Base-by-base conservation (phyloP, 2,329 filamentous ascomycete genomes). In the Aspergillus texensis region DNA sequence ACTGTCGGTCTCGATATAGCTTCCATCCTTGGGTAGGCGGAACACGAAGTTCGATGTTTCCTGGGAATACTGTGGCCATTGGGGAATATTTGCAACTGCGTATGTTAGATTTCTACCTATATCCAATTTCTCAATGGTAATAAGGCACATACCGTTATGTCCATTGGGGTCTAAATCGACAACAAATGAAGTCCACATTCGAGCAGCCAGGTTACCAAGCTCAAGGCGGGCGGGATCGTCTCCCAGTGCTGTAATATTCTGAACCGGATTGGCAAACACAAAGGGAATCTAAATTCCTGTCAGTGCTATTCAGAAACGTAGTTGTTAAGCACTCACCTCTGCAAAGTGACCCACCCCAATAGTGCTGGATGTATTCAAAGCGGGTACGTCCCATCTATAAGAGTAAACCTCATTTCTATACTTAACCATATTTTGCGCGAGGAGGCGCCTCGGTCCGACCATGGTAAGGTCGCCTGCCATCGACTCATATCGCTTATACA, bases 111-210 rank as follows among this genome's bases (percentile, higher is more conserved):
- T 14, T 3, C n/a, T 36, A 19, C 12, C 14, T 19, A 53, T 36
- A 19, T 12, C 10, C 19, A 53, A 21, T 19, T 2, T 36, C 1
- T 14, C 9, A 41, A 24, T 19, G 2, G 9, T 43, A 30, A 3
- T 14, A n/a, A 3, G 12, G 52, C 6, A 68, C 68, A 41, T 62
- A 75, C 73, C 67, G 30, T 65, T 65, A 65, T 75, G 71, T 8
- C 68, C 66, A 65, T 75, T 75, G 1, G 73, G 73, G 63, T 73
- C 61, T 41, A 75, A 52, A 57, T 72, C 67, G 26, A 65, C 58
- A 39, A 69, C 73, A 56, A 75, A 75, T 3, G 73, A 73, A 11
- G 72, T 72, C 73, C 73, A 75, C 72, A 75, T 75, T 5, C 67
- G 65, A n/a, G 73, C 73, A 0, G 70, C 72, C 62, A 74, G 60